Conservation (phyloP, 306 rosid species). For the Inga oerstediana region DNA sequence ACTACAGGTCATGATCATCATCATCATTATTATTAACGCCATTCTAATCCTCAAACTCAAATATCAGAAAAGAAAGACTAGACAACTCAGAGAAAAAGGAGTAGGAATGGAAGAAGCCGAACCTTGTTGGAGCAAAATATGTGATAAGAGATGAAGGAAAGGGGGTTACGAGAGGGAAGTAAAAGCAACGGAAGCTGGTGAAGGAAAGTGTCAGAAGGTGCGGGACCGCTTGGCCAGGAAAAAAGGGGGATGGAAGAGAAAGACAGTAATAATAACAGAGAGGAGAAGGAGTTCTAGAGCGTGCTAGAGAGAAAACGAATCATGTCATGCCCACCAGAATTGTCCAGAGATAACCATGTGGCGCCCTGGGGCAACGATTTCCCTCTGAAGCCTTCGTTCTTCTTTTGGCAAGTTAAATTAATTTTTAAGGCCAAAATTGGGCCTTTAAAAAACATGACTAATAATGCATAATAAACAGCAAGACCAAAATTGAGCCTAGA, state of each 20-base stretch:
- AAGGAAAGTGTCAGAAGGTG: background rate
- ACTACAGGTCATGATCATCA: background rate
- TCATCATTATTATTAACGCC: background rate
- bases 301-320: conserved; percentile 31
- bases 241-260: background rate
- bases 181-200: background rate
- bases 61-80: background rate
- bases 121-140: conserved; percentile 19
- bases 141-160: background rate
- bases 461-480: too few relatives aligned
- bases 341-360: background rate
- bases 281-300: conserved; percentile 42
- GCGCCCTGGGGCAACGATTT: background rate
- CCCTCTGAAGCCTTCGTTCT: background rate
- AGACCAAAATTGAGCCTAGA: background rate
- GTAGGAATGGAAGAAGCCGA: background rate
- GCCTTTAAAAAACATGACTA: background rate
- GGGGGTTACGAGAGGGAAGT: background rate
- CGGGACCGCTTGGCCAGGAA: conserved; percentile 7
- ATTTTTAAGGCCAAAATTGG: background rate
- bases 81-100: too few relatives aligned
- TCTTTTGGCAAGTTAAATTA: too few relatives aligned
- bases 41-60: background rate
- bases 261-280: conserved; percentile 1
- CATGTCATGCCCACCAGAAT: background rate